phyloP scores from a whole-genome alignment of 2,329 filamentous ascomycete genomes.

The Dactylellina parvicollis region DNA sequence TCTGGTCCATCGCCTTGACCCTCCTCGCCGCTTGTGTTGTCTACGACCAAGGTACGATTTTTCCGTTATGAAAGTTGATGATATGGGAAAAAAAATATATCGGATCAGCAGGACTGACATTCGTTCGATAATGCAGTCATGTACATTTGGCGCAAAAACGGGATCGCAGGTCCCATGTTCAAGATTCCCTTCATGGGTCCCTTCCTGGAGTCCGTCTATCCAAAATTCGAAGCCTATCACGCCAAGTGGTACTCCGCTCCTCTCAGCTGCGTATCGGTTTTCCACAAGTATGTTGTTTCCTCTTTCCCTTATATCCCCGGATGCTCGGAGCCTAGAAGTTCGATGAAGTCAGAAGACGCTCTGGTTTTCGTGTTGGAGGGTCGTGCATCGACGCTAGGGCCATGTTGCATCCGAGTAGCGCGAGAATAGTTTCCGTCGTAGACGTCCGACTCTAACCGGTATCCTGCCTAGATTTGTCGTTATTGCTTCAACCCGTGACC shows the following conservation, averaged over 20 bases:
- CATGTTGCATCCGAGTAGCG: not conserved
- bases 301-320: not conserved
- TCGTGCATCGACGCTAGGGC: not conserved
- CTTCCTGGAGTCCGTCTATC: constrained; percentile 89
- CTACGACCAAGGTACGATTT: constrained; percentile 82
- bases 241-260: constrained; percentile 91
- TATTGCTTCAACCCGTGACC: constrained; percentile 91
- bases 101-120: constrained; percentile 54
- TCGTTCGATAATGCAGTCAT: constrained; percentile 67
- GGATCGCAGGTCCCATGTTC: constrained; percentile 77
- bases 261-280: constrained; percentile 96
- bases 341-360: not conserved
- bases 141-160: constrained; percentile 78
- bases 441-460: constrained; percentile 30
- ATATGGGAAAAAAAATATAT: constrained; percentile 1
- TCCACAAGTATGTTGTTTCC: constrained; percentile 81
- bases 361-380: constrained; percentile 18
- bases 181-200: constrained; percentile 93
- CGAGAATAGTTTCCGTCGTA: constrained; percentile 1
- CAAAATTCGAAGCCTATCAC: constrained; percentile 89
- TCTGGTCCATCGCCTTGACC: constrained; percentile 75
- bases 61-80: not conserved
- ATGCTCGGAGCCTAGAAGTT: not conserved
- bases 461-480: constrained; percentile 80
- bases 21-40: constrained; percentile 75